phyloP scores from a whole-genome alignment of 345 rosid species.

The Bruguiera parviflora region DNA sequence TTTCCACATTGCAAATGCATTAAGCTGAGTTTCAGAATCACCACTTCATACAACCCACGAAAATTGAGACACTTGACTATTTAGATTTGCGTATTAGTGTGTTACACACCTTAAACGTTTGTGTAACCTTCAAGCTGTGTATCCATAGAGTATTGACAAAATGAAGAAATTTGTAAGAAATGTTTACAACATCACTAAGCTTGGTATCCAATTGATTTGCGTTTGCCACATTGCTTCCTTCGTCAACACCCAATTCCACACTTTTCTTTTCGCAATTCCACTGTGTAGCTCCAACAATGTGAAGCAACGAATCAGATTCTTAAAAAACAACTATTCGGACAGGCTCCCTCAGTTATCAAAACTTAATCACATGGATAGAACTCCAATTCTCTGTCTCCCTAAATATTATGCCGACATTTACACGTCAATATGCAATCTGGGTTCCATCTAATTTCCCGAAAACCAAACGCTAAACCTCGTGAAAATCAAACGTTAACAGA shows the following conservation, averaged over 20 bases:
- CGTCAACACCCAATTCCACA: background rate
- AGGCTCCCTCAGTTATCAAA: background rate
- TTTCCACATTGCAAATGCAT: no score
- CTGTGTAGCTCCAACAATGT: background rate
- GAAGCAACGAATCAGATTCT: constrained; percentile 1
- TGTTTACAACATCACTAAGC: no score
- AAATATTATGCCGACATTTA: background rate
- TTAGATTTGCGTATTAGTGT: no score
- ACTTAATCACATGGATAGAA: background rate
- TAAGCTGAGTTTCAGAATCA: no score
- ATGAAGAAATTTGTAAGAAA: no score
- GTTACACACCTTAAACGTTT: no score
- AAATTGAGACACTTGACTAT: no score
- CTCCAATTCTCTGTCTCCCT: background rate
- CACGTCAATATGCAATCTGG: no score
- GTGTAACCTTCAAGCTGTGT: no score
- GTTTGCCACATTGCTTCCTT: no score
- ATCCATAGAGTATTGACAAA: no score
- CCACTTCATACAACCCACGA: no score
- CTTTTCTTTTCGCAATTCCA: background rate
- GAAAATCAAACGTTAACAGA: background rate
- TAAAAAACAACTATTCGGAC: background rate
- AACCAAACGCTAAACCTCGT: background rate
- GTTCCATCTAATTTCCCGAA: background rate
- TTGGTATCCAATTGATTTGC: background rate